Evolutionary conservation across 192 early-diverging fungal genomes (phyloP).

Genomic region (Coemansia aciculifera): DNA sequence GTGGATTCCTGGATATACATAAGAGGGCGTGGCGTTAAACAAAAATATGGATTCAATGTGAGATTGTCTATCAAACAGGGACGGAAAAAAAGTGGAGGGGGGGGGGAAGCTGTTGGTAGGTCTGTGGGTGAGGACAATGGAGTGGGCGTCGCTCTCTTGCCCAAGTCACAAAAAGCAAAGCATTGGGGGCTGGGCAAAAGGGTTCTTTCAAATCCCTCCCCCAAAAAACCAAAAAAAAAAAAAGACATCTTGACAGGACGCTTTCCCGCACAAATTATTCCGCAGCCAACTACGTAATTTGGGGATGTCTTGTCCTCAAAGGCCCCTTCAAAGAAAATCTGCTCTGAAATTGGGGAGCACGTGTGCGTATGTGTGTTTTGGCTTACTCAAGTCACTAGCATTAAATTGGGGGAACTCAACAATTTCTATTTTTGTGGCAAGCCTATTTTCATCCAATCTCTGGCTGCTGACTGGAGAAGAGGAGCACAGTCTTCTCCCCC

Average conservation of each 20-base stretch:
- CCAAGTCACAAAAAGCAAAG: too few species aligned
- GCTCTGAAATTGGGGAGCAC: too few species aligned
- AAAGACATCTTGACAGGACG: background rate
- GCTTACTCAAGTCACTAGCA: background rate
- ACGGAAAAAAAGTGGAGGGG: too few species aligned
- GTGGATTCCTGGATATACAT: background rate
- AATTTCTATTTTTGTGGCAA: too few species aligned
- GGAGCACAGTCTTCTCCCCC: background rate
- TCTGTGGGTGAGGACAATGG: too few species aligned
- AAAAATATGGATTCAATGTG: background rate
- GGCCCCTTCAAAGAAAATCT: background rate
- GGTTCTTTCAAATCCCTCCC: too few species aligned
- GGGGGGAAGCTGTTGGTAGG: too few species aligned
- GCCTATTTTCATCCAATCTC: too few species aligned
- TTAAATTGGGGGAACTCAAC: background rate
- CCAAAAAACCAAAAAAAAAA: too few species aligned
- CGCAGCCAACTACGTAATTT: background rate
- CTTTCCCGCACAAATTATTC: background rate
- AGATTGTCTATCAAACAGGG: background rate
- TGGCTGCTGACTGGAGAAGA: background rate
- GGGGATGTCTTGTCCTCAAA: background rate
- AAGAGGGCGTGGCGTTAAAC: background rate
- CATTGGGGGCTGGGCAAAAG: background rate
- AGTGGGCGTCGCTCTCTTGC: too few species aligned
- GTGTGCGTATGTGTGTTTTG: background rate